Base-by-base conservation (phyloP, 2,329 filamentous ascomycete genomes). In the Cytospora piceae region DNA sequence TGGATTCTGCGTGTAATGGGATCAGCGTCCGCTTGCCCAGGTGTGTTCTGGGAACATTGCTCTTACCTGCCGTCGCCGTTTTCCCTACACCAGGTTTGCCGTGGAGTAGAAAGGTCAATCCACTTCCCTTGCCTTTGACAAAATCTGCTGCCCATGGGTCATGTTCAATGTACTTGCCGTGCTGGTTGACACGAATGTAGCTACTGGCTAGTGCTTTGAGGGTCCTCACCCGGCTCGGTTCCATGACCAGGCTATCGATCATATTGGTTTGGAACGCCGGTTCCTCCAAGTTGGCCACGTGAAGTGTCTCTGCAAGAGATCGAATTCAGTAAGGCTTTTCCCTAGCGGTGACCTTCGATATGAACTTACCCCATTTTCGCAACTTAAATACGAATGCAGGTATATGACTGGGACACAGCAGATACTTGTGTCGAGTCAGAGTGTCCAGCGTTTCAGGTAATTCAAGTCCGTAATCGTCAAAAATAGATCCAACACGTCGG, bases 191-290 rank as follows among this genome's bases (percentile, higher is more conserved):
- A 7, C 72, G 68, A 0, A 68, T 66, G 51, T 71, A 75, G 22
- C 71, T 74, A 52, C 74, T 75, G 3, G 73, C 67, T 2, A 75
- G 64, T 0, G 74, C 70, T 39, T 73, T 75, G 12, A 77, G 65
- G 2, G 69, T 73, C 0, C 61, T 67, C 46, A 72, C 63, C 0
- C 73, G 66, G 11, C 59, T 57, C 0, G 64, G 20, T 12, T 73
- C 69, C 74, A 77, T 77, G 12, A 76, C 74, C 0, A 77, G 63
- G 2, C 68, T 64, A 4, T 73, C 63, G 14, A 77, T 73, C 68
- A 77, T 70, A 11, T 64, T 53, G n/a, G 71, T 64, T 1, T 76
- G 68, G 62, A 74, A 75, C 0, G 62, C 59, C 0, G 74, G 73
- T 11, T 72, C 68, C 1, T 24, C 42, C 20, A 76, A 70, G 7